These are phyloP conservation scores for Trichoderma sp. DNA, from an alignment of 2,329 filamentous ascomycete species.

Conservation along the genomic window DNA sequence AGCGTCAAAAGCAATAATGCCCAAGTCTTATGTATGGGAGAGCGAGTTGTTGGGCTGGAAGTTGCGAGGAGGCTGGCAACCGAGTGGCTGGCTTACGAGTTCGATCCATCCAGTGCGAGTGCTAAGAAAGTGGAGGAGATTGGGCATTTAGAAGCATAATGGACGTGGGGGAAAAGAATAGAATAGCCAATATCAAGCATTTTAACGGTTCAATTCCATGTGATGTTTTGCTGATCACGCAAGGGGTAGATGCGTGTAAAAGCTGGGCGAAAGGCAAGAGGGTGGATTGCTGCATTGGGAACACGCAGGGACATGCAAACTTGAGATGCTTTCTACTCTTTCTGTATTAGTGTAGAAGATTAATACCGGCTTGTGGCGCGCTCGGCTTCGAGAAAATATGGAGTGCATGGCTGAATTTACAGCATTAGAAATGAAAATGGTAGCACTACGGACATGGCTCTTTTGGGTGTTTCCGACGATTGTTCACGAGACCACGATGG, in stretches of 20 bases:
- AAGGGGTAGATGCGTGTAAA: neutral
- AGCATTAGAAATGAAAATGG: neutral
- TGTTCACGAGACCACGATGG: constrained; percentile 2
- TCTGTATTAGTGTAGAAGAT: neutral
- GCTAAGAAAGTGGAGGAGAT: constrained; percentile 50
- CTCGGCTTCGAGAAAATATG: neutral
- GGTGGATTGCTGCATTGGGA: neutral
- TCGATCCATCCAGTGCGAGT: constrained; percentile 61
- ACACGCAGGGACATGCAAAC: neutral
- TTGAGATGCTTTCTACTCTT: neutral
- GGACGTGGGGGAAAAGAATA: neutral
- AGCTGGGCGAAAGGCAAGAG: neutral
- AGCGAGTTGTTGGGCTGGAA: constrained; percentile 80
- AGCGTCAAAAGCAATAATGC: constrained; percentile 82
- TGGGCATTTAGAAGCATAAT: constrained; percentile 39
- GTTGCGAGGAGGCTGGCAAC: constrained; percentile 73
- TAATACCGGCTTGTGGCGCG: neutral
- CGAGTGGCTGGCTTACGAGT: constrained; percentile 84
- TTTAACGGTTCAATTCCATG: neutral
- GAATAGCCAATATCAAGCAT: neutral
- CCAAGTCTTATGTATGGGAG: constrained; percentile 83
- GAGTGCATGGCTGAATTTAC: neutral
- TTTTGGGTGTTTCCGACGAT: constrained; percentile 4
- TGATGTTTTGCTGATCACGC: neutral
- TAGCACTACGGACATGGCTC: constrained; percentile 1